These are phyloP conservation scores for Pichia cabralensis DNA, from an alignment of 805 yeast species.

Conservation along the genomic window DNA sequence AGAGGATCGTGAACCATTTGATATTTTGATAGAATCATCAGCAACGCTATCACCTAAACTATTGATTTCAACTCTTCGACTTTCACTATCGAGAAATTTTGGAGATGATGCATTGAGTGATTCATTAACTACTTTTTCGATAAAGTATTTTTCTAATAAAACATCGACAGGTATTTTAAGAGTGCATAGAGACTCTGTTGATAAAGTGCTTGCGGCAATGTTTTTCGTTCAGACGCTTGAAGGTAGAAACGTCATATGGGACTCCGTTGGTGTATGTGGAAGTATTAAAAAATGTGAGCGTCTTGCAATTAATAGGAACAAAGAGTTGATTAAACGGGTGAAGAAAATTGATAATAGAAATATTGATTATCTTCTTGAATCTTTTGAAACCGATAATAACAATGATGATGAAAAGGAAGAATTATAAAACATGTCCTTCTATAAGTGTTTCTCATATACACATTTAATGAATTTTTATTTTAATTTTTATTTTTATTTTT, in stretches of 20 bases:
- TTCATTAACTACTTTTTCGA: constrained; percentile 24
- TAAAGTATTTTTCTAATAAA: constrained; percentile 72
- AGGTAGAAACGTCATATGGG: constrained; percentile 40
- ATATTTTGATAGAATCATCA: too few species aligned
- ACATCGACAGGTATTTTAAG: constrained; percentile 82
- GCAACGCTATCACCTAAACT: constrained; percentile 36
- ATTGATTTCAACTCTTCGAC: constrained; percentile 44
- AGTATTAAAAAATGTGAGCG: constrained; percentile 80
- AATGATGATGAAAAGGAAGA: too few species aligned
- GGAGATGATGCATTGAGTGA: constrained; percentile 73
- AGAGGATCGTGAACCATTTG: constrained; percentile 16
- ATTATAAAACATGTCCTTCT: too few species aligned
- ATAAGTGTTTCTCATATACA: too few species aligned
- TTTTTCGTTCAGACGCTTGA: constrained; percentile 43
- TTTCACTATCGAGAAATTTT: constrained; percentile 48
- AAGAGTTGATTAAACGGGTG: constrained; percentile 11
- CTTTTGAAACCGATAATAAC: too few species aligned
- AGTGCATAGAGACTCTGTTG: constrained; percentile 56
- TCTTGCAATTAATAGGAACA: constrained; percentile 45
- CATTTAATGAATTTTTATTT: too few species aligned
- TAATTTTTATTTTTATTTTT: too few species aligned
- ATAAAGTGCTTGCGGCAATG: constrained; percentile 58
- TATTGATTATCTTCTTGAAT: too few species aligned
- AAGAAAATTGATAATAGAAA: not conserved
- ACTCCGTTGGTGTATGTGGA: constrained; percentile 68